Conservation (phyloP, 108 stramenopile genomes). For the Fragilariopsis cylindrus region DNA sequence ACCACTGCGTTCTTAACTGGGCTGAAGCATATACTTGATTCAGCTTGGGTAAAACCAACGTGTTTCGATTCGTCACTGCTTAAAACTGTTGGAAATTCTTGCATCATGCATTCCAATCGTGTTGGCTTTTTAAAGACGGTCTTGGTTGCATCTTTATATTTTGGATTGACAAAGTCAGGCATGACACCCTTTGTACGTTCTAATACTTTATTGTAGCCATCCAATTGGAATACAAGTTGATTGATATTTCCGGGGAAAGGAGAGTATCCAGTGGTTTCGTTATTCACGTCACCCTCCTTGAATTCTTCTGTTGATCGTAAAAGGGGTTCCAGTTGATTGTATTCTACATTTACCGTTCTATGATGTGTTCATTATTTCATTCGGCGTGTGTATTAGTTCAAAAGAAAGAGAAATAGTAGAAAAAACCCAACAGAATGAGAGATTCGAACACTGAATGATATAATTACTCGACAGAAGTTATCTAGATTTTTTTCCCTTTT, state of each 20-base stretch:
- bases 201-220: slow-evolving; percentile 79
- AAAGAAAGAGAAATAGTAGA: slow-evolving; percentile 5
- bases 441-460: neutral
- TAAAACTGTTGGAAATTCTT: slow-evolving; percentile 96
- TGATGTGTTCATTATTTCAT: neutral
- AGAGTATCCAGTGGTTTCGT: slow-evolving; percentile 84
- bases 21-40: slow-evolving; percentile 87
- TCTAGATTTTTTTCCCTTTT: neutral
- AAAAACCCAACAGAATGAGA: neutral
- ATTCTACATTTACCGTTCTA: slow-evolving; percentile 94
- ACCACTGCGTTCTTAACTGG: slow-evolving; percentile 95
- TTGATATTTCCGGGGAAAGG: slow-evolving; percentile 98
- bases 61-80: slow-evolving; percentile 54
- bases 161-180: slow-evolving; percentile 98
- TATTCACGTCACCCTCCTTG: slow-evolving; percentile 91
- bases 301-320: slow-evolving; percentile 78
- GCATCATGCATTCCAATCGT: slow-evolving; percentile 97
- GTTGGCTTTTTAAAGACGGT: slow-evolving; percentile 99
- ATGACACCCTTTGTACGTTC: slow-evolving; percentile 79
- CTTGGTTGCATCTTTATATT: slow-evolving; percentile 92
- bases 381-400: neutral
- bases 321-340: slow-evolving; percentile 94
- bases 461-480: neutral
- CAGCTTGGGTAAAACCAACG: slow-evolving; percentile 94
- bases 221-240: slow-evolving; percentile 90